Conservation (phyloP, 345 rosid species). For the Mallotus nudiflorus region DNA sequence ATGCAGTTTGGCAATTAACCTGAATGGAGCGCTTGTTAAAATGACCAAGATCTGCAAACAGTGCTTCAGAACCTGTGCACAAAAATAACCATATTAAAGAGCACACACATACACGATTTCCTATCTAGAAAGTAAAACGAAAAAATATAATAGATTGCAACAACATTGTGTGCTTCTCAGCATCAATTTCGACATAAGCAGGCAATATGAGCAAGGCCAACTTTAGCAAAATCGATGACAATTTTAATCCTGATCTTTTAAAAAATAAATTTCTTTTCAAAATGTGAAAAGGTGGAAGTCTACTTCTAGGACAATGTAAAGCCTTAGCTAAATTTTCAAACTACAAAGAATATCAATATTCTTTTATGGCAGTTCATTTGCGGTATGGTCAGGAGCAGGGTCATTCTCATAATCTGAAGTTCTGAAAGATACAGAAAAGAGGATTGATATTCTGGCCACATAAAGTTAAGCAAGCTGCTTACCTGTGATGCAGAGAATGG, state of each 20-base stretch:
- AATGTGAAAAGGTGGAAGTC: not conserved
- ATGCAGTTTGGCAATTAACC: conserved; percentile 26
- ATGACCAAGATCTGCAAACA: conserved; percentile 93
- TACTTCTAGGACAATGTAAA: not conserved
- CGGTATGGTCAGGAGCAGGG: not conserved
- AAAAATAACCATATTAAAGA: not conserved
- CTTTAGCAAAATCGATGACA: not conserved
- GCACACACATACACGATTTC: not conserved
- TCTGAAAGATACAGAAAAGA: conserved; percentile 1
- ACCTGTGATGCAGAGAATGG: conserved; percentile 87
- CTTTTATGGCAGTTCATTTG: not conserved
- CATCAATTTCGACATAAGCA: not conserved
- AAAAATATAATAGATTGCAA: not conserved
- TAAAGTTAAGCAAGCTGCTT: conserved; percentile 11
- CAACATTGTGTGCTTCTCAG: not conserved
- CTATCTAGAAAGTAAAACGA: not conserved
- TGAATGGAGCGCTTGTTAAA: conserved; percentile 62
- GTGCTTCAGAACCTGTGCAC: conserved; percentile 74
- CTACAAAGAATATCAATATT: not conserved
- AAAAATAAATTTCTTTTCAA: not conserved
- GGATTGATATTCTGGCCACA: not conserved
- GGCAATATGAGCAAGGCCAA: not conserved
- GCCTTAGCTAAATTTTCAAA: not conserved
- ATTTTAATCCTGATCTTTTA: not conserved
- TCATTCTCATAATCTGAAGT: not conserved